Evolutionary conservation across 2,329 filamentous ascomycete species (phyloP).

Genomic region (Alternaria ethzedia): DNA sequence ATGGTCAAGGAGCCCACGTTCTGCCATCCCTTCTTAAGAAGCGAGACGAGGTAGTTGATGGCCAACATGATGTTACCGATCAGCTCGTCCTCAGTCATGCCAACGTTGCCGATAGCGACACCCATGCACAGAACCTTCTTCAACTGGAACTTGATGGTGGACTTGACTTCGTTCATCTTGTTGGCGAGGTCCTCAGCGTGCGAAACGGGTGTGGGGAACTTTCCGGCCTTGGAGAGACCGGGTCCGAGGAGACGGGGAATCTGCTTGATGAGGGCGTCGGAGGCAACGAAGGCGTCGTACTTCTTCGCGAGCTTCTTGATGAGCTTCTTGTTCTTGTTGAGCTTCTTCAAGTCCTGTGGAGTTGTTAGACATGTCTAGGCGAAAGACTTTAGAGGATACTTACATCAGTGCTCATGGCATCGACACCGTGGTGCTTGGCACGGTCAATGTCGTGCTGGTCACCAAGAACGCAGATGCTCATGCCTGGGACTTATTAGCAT

Average conservation of each 20-base stretch:
- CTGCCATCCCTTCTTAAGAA: slow-evolving; percentile 99
- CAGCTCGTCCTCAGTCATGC: slow-evolving; percentile 94
- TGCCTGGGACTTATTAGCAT: slow-evolving; percentile 25
- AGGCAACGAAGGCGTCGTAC: slow-evolving; percentile 99
- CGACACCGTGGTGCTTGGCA: slow-evolving; percentile 98
- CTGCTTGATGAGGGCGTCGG: slow-evolving; percentile 98
- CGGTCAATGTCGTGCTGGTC: slow-evolving; percentile 99
- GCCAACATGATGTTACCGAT: slow-evolving; percentile 99
- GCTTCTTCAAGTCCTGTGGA: slow-evolving; percentile 89
- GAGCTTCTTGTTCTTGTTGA: slow-evolving; percentile 99
- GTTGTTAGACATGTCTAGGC: slow-evolving; percentile 7
- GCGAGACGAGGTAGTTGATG: slow-evolving; percentile 99
- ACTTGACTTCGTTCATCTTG: slow-evolving; percentile 99
- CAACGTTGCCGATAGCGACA: slow-evolving; percentile 98
- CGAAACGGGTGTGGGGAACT: slow-evolving; percentile 98
- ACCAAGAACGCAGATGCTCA: slow-evolving; percentile 72
- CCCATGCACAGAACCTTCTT: slow-evolving; percentile 99
- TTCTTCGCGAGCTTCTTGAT: slow-evolving; percentile 99
- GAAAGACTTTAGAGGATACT: not conserved
- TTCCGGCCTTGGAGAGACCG: slow-evolving; percentile 73
- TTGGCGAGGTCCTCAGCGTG: slow-evolving; percentile 90
- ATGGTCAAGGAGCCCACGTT: slow-evolving; percentile 99
- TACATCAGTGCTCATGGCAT: slow-evolving; percentile 91
- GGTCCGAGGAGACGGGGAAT: slow-evolving; percentile 98
- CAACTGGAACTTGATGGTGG: slow-evolving; percentile 99